Evolutionary conservation across 1,284 basidiomycete species (phyloP), one percentile per base, ranked within the genome.

Genomic region (Golubevia pallescens): DNA sequence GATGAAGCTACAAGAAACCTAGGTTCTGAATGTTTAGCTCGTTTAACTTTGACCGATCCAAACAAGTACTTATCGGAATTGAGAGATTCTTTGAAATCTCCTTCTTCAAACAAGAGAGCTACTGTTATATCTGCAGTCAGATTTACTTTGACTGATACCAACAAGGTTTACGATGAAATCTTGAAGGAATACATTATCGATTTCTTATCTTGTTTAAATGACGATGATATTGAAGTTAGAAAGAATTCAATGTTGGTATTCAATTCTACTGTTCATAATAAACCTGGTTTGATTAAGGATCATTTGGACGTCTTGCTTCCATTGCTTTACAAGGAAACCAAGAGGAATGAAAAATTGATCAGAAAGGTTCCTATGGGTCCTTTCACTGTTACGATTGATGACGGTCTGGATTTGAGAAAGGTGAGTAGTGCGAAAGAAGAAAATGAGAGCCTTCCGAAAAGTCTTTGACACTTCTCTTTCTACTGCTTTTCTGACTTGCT

Each of bases 11-110:
- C 93, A 2, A 89, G 95, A 63, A 97, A 96, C 83, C 93, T 98
- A 65, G 94, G 94, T 38, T 95, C 96, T 57, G 95, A 97, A 20
- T 99, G 96, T 84, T 89, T 99, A 19, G 97, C 96, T 57, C 95
- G 97, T 85, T 88, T 99, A 54, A 96, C 95, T 0, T 93, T 93
- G 0, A 93, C 93, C 0, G 92, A 96, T 63, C 94, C 96, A 3
- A 89, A 90, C 0, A 91, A 91, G 75, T 97, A 95, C 86, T 88
- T 99, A 28, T 28, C 28, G 2, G 28, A 6, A 2, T 28, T 28
- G 2, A 28, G 6, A 51, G 20, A 24, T 64, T 10, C 51, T 53
- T 2, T 56, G 20, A 70, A 77, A 4, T 87, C 88, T 10, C 76
- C 88, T 7, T 91, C 91, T 73, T 88, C 91, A 16, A 90, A 92